These are phyloP conservation scores for Apiotrichum sp. DNA, from an alignment of 1,284 basidiomycete species.

Conservation along the genomic window DNA sequence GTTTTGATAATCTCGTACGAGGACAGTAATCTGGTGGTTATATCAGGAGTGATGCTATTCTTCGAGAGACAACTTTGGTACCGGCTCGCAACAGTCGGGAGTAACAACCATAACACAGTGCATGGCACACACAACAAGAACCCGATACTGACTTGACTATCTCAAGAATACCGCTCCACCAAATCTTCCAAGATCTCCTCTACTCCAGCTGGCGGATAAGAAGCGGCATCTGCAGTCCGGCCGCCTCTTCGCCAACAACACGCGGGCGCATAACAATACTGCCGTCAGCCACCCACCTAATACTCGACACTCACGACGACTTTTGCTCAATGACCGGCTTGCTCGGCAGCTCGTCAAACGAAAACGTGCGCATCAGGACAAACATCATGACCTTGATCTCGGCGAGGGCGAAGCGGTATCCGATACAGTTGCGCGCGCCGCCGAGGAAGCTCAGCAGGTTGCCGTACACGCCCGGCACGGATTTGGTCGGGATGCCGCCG, in stretches of 20 bases:
- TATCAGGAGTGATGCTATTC: too few species aligned
- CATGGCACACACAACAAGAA: too few species aligned
- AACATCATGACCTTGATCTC: constrained; percentile 61
- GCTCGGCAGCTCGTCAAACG: constrained; percentile 52
- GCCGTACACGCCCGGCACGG: constrained; percentile 58
- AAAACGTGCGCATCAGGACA: constrained; percentile 55
- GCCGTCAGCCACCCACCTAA: not conserved
- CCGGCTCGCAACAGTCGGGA: too few species aligned
- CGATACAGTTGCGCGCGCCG: constrained; percentile 64
- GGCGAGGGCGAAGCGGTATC: constrained; percentile 62
- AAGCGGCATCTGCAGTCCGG: constrained; percentile 44
- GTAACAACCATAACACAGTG: too few species aligned
- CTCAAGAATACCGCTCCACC: too few species aligned
- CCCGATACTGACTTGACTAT: too few species aligned
- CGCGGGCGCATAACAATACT: constrained; percentile 44
- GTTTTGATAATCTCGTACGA: too few species aligned
- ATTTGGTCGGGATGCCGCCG: constrained; percentile 34
- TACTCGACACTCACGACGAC: not conserved
- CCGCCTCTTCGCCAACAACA: constrained; percentile 37
- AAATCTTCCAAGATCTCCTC: too few species aligned
- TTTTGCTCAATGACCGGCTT: constrained; percentile 30
- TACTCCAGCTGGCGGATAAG: constrained; percentile 16
- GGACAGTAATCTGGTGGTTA: too few species aligned
- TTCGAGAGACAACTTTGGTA: too few species aligned
- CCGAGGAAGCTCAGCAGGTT: constrained; percentile 62